Conservation (phyloP, 306 rosid genomes). For the Trifolium dubium region DNA sequence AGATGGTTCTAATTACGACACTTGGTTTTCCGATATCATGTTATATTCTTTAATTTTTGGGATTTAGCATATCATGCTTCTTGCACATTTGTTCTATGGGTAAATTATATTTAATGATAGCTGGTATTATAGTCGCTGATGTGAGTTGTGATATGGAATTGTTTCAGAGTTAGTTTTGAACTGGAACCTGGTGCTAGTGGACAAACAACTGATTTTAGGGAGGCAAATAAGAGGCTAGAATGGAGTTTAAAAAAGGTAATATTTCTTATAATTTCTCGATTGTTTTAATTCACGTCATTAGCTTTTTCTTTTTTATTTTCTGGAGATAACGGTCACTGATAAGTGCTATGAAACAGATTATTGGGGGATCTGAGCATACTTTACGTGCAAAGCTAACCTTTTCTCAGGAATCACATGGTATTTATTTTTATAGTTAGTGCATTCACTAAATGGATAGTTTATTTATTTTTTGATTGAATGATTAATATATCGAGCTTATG, state of each 20-base stretch:
- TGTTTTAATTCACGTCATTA: slow-evolving; percentile 2
- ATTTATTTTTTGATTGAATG: slow-evolving; percentile 23
- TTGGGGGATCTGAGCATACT: slow-evolving; percentile 79
- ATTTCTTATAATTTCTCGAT: slow-evolving; percentile 40
- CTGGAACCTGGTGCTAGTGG: slow-evolving; percentile 78
- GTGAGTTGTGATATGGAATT: slow-evolving; percentile 40
- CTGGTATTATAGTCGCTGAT: slow-evolving; percentile 23
- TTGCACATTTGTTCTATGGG: slow-evolving; percentile 21
- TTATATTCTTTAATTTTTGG: not conserved
- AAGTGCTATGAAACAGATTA: slow-evolving; percentile 59
- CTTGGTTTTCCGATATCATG: not conserved
- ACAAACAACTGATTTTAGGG: slow-evolving; percentile 81
- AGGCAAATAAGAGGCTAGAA: slow-evolving; percentile 75
- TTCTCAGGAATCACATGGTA: slow-evolving; percentile 75
- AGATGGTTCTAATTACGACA: not conserved
- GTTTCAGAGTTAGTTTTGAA: slow-evolving; percentile 80
- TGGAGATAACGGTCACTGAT: slow-evolving; percentile 46
- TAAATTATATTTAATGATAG: slow-evolving; percentile 14
- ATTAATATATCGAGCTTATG: slow-evolving; percentile 34
- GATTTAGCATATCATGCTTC: slow-evolving; percentile 19
- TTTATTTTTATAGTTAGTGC: slow-evolving; percentile 21
- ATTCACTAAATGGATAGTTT: slow-evolving; percentile 29
- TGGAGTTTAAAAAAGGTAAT: slow-evolving; percentile 79
- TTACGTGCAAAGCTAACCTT: slow-evolving; percentile 82
- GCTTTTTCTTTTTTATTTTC: slow-evolving; percentile 4